These are phyloP conservation scores for Penicillium decumbens DNA, from an alignment of 2,329 filamentous ascomycete genomes.

Conservation along the genomic window DNA sequence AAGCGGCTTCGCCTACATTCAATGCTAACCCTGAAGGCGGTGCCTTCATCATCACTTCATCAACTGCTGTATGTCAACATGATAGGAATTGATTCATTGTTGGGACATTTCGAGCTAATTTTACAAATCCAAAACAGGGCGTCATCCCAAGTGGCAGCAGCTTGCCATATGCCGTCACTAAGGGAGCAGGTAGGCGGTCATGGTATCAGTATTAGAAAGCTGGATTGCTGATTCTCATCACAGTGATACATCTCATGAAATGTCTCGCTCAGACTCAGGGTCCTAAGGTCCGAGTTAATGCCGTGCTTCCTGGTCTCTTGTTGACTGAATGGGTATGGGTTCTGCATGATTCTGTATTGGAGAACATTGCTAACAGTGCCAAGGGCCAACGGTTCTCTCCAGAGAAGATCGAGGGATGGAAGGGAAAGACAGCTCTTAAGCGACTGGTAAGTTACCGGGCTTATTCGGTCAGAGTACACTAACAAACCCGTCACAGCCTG, in stretches of 20 bases:
- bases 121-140: conserved; percentile 34
- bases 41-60: conserved; percentile 59
- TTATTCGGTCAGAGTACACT: neutral
- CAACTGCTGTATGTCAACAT: conserved; percentile 49
- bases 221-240: conserved; percentile 2
- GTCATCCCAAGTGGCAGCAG: conserved; percentile 51
- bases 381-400: conserved; percentile 55
- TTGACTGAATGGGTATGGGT: conserved; percentile 61
- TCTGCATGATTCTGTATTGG: neutral
- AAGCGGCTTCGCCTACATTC: conserved; percentile 56
- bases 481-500: conserved; percentile 26
- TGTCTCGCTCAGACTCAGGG: conserved; percentile 60
- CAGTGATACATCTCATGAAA: conserved; percentile 61
- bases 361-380: conserved; percentile 2
- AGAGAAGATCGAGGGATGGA: conserved; percentile 53
- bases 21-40: conserved; percentile 60
- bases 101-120: neutral
- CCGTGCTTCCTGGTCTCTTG: conserved; percentile 60
- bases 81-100: neutral
- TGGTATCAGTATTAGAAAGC: neutral
- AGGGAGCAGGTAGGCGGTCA: conserved; percentile 57
- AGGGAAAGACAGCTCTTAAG: conserved; percentile 57
- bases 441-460: conserved; percentile 44
- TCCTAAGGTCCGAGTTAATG: conserved; percentile 60
- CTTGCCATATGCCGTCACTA: conserved; percentile 72